phyloP scores from a whole-genome alignment of 2,329 filamentous ascomycete genomes.

The Ophiosphaerella korrae region DNA sequence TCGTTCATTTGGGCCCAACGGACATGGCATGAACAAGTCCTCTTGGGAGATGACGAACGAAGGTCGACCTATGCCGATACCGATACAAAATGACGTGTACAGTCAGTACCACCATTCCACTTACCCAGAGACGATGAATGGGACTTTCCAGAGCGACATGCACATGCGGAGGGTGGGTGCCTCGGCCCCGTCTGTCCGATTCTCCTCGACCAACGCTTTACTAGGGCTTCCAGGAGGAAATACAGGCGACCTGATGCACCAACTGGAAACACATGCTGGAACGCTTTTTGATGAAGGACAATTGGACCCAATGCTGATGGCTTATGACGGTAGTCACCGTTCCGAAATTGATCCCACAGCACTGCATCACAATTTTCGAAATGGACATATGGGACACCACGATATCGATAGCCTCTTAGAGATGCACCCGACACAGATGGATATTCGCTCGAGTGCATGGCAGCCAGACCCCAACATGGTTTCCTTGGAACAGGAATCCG shows the following conservation, averaged over 20 bases:
- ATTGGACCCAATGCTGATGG: conserved; percentile 51
- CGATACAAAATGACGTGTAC: conserved; percentile 48
- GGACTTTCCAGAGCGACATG: conserved; percentile 42
- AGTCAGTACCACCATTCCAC: conserved; percentile 60
- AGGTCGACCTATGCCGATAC: conserved; percentile 53
- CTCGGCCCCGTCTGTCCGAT: conserved; percentile 32
- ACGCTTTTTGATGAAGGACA: conserved; percentile 44
- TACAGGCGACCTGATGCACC: conserved; percentile 44
- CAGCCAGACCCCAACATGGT: conserved; percentile 41
- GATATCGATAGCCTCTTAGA: conserved; percentile 35
- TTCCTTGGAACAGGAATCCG: conserved; percentile 48
- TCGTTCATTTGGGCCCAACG: conserved; percentile 33
- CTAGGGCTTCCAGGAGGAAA: conserved; percentile 49
- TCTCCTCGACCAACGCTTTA: conserved; percentile 38
- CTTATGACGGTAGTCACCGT: conserved; percentile 34
- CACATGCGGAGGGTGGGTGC: conserved; percentile 50
- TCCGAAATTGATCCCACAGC: conserved; percentile 24
- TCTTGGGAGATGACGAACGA: conserved; percentile 60
- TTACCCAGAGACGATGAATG: conserved; percentile 46
- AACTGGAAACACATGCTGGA: conserved; percentile 31
- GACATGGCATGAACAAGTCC: conserved; percentile 49
- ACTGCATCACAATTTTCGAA: conserved; percentile 33
- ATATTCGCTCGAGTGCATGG: conserved; percentile 43
- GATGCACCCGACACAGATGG: conserved; percentile 24
- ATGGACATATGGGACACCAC: conserved; percentile 38